These are phyloP conservation scores for Kluyveromyces sp. DNA, from an alignment of 1,139 yeast genomes.

Conservation along the genomic window DNA sequence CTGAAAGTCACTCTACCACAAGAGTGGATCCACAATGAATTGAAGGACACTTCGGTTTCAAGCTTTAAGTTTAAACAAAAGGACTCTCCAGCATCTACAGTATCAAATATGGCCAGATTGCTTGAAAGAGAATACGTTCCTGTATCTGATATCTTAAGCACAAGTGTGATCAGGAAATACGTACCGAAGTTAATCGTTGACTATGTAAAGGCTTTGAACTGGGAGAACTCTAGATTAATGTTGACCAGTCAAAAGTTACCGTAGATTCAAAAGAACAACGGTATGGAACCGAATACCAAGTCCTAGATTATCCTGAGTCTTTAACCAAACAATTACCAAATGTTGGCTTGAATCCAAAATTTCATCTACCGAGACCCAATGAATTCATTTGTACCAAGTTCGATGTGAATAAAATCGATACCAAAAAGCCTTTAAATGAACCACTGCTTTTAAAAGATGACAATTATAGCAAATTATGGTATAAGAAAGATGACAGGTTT, in stretches of 20 bases:
- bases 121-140: constrained; percentile 54
- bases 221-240: constrained; percentile 54
- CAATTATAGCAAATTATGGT: constrained; percentile 58
- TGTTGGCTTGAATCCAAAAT: constrained; percentile 33
- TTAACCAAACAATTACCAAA: constrained; percentile 34
- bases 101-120: constrained; percentile 41
- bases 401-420: constrained; percentile 42
- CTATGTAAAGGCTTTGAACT: constrained; percentile 44
- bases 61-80: constrained; percentile 64
- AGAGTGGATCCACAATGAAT: constrained; percentile 44
- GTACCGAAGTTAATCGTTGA: constrained; percentile 46
- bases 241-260: constrained; percentile 45
- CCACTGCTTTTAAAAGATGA: constrained; percentile 44
- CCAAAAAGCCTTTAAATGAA: constrained; percentile 32
- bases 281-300: constrained; percentile 81
- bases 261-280: constrained; percentile 54
- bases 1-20: constrained; percentile 51
- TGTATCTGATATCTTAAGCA: constrained; percentile 50
- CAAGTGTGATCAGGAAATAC: constrained; percentile 51
- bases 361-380: constrained; percentile 63
- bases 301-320: constrained; percentile 37
- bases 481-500: constrained; percentile 82
- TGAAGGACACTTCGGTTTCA: constrained; percentile 39
- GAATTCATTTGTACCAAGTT: constrained; percentile 78
- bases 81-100: constrained; percentile 52